Evolutionary conservation across 208 protist genomes (phyloP).

Genomic region (Leishmania braziliensis): DNA sequence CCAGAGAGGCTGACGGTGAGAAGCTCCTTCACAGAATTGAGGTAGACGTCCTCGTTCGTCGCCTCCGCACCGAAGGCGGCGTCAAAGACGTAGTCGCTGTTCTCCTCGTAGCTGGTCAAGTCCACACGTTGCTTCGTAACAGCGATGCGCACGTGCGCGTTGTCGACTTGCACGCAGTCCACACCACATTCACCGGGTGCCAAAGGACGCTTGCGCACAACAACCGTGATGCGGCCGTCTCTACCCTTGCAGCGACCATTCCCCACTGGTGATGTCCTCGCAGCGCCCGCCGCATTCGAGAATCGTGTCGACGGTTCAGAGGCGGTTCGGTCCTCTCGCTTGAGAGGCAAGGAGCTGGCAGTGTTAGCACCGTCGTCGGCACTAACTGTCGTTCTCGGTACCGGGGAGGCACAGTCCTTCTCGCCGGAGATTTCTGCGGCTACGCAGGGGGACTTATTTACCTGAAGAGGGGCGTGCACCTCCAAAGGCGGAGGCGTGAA

Average conservation of each 20-base stretch:
- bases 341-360: background rate
- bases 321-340: background rate
- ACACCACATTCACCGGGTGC: constrained; percentile 38
- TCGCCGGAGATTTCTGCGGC: background rate
- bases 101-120: constrained; percentile 94
- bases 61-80: constrained; percentile 79
- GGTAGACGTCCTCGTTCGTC: constrained; percentile 90
- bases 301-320: background rate
- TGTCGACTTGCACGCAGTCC: constrained; percentile 58
- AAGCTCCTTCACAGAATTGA: constrained; percentile 70
- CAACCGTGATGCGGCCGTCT: constrained; percentile 77
- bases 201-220: constrained; percentile 89
- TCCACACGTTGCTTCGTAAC: constrained; percentile 92
- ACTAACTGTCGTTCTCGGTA: background rate
- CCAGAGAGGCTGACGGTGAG: constrained; percentile 88
- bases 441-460: background rate
- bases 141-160: constrained; percentile 49
- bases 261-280: background rate
- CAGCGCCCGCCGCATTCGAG: background rate
- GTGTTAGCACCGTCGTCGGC: background rate
- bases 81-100: constrained; percentile 95
- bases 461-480: background rate
- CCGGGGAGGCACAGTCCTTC: background rate
- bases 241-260: constrained; percentile 28
- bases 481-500: constrained; percentile 1